Base-by-base conservation (phyloP, 805 yeast species). In the Yueomyces sinensis region DNA sequence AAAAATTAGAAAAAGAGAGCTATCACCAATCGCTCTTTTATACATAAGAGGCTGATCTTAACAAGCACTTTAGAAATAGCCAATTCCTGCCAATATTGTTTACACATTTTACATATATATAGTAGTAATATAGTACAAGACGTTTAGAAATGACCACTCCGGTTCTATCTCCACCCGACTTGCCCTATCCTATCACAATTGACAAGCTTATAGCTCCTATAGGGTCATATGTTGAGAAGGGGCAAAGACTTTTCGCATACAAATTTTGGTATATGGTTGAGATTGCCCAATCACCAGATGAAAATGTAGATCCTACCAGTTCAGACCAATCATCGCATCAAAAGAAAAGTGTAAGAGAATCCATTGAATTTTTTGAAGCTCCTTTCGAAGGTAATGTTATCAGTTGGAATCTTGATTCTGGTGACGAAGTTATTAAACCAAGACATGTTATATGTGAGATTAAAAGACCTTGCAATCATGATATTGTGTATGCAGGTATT, bases 401-500 rank as follows among this genome's bases (percentile, higher is more conserved):
- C 6, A 47, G 58, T 9, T 60, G 86, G 42, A 47, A 58, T 17
- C 66, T 83, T 4, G 53, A 58, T 6, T 62, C 62, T 1, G 78
- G 81, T 29, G 84, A 82, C 45, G 75, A 71, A 41, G 62, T 89
- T 14, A 53, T 54, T 11, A 52, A 57, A 22, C 38, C 58, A 11
- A 63, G 65, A 25, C 72, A 70, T 36, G 61, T 61, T 3, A 60
- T 89, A 13, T 66, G 76, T 20, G 60, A 63, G 29, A 65, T 89
- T 13, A 57, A 62, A 30, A 96, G 93, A 51, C 84, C 93, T 0
- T 91, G 98, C 50, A 68, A 83, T 11, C 98, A 91, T 57, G 73
- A 89, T 1, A 86, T 91, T 19, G 96, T 91, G 45, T 91, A 79
- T 50, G 95, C 94, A 13, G 97, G 97, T 0, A 65, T 89, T 30